A percentile compares a stretch with the other conserved stretches of the same genome.
phyloP scores from a whole-genome alignment of 352 stramenopile species.

The Globisporangium rhizosaccharum region DNA sequence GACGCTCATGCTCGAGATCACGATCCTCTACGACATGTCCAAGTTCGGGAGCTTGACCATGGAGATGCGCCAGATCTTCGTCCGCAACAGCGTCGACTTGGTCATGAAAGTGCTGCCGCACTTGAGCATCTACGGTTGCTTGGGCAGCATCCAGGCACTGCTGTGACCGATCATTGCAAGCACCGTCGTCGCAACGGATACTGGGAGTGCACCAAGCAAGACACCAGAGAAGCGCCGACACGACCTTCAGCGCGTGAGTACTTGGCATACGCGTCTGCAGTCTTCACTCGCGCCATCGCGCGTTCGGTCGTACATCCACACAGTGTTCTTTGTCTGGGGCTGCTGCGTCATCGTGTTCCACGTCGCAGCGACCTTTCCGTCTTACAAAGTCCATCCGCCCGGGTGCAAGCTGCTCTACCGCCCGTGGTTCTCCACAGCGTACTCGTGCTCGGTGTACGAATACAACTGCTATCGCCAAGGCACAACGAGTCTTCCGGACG shows the following conservation, averaged over 20 bases:
- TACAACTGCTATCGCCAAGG: conserved; percentile 23
- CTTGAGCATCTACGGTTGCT: conserved; percentile 1
- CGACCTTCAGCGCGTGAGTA: too few species aligned
- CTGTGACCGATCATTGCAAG: not conserved
- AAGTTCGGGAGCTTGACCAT: conserved; percentile 2
- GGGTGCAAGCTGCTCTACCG: conserved; percentile 20
- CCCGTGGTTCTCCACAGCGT: conserved; percentile 20
- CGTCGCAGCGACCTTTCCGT: not conserved
- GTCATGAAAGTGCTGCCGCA: conserved; percentile 1
- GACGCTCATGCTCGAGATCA: not conserved
- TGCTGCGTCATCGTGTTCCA: conserved; percentile 1
- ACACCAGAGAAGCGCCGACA: too few species aligned
- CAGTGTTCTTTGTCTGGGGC: not conserved
- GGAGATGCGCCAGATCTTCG: conserved; percentile 5
- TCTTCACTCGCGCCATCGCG: too few species aligned
- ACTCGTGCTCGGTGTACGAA: conserved; percentile 22
- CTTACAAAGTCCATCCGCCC: not conserved
- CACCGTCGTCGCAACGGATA: too few species aligned
- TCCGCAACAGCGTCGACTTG: not conserved
- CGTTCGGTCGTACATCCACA: not conserved
- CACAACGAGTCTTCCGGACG: conserved; percentile 8
- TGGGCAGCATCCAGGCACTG: conserved; percentile 2
- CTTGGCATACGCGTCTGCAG: too few species aligned
- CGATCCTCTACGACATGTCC: conserved; percentile 4
- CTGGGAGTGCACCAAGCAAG: too few species aligned